These are phyloP conservation scores for Gossypium longicalyx DNA, from an alignment of 345 rosid species.

Conservation along the genomic window DNA sequence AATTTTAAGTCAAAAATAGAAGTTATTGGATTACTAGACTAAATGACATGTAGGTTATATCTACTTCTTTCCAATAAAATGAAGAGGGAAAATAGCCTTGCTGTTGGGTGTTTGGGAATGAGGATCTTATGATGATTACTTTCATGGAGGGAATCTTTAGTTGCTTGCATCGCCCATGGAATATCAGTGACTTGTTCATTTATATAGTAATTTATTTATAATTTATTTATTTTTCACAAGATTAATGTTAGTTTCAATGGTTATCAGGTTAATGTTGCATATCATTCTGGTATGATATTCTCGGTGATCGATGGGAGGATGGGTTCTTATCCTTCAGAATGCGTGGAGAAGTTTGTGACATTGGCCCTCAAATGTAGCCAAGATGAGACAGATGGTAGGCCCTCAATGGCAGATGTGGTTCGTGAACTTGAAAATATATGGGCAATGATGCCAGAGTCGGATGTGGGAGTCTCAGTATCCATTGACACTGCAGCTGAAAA, in stretches of 20 bases:
- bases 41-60: background rate
- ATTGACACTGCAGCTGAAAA: conserved; percentile 12
- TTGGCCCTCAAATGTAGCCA: conserved; percentile 73
- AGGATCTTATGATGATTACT: background rate
- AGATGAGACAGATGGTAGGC: conserved; percentile 71
- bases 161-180: background rate
- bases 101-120: background rate
- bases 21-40: background rate
- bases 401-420: conserved; percentile 87
- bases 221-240: background rate
- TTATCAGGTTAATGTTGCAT: conserved; percentile 59
- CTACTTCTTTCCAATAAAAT: conserved; percentile 3
- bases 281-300: conserved; percentile 68
- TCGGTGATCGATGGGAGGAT: conserved; percentile 72
- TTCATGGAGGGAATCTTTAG: background rate
- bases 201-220: background rate
- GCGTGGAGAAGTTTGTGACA: conserved; percentile 66
- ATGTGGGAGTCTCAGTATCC: conserved; percentile 22
- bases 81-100: background rate
- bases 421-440: conserved; percentile 77
- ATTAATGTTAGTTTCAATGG: background rate
- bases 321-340: conserved; percentile 91
- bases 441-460: conserved; percentile 54
- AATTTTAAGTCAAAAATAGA: background rate
- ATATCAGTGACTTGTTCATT: background rate